These are phyloP conservation scores for Phaeoacremonium minimum DNA, from an alignment of 2,329 filamentous ascomycete species.

Conservation along the genomic window DNA sequence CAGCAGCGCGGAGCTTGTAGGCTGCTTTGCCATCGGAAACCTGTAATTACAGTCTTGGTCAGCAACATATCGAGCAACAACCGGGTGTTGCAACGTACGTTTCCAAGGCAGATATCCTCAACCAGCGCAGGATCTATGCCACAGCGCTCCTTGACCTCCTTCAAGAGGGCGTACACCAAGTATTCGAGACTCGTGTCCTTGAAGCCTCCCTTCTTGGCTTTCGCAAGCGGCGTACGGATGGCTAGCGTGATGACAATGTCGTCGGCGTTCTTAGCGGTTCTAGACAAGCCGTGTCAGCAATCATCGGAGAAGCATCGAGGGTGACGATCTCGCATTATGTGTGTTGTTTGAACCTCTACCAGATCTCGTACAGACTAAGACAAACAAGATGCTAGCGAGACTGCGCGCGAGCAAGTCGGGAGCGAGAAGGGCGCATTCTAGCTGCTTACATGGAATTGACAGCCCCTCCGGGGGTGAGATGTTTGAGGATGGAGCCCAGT, in stretches of 20 bases:
- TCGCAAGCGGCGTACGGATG: constrained; percentile 81
- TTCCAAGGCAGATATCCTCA: constrained; percentile 89
- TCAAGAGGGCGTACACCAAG: constrained; percentile 76
- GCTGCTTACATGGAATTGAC: constrained; percentile 72
- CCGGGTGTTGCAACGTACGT: constrained; percentile 47
- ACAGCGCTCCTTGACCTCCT: constrained; percentile 67
- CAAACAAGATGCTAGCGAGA: no score
- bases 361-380: no score
- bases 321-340: not conserved
- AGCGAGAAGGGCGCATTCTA: no score
- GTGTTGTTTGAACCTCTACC: no score
- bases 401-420: no score
- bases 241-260: constrained; percentile 96
- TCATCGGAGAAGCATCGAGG: no score
- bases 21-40: constrained; percentile 81
- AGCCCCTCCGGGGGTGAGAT: constrained; percentile 71
- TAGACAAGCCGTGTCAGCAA: constrained; percentile 33
- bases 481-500: constrained; percentile 81
- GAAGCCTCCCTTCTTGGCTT: constrained; percentile 87
- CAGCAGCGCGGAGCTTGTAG: constrained; percentile 85
- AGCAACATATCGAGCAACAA: not conserved
- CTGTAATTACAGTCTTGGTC: constrained; percentile 31
- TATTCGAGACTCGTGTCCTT: constrained; percentile 92
- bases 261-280: constrained; percentile 87
- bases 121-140: constrained; percentile 76